Conservation (phyloP, 2,329 filamentous ascomycete genomes). For the Venturia pyrina region DNA sequence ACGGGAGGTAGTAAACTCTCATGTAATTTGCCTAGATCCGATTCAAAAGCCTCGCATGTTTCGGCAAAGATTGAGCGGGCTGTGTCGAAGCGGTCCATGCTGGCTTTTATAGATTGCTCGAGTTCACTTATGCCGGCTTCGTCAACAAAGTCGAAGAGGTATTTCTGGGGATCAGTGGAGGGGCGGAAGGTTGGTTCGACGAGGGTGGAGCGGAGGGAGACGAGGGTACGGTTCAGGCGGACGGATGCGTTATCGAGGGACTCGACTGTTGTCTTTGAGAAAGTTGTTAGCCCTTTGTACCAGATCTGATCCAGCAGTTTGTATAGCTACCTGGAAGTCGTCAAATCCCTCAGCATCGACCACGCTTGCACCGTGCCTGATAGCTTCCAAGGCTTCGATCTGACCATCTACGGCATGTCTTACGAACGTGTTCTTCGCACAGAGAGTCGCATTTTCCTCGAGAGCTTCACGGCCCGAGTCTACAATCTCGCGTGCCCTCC, state of each 20-base stretch:
- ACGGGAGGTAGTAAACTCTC: conserved; percentile 17
- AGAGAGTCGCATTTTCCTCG: conserved; percentile 67
- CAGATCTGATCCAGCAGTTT: not conserved
- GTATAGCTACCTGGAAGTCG: conserved; percentile 32
- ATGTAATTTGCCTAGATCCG: conserved; percentile 45
- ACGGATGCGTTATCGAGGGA: conserved; percentile 57
- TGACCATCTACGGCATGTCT: conserved; percentile 34
- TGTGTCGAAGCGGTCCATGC: conserved; percentile 62
- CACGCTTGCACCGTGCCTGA: conserved; percentile 32
- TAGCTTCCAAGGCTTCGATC: conserved; percentile 31
- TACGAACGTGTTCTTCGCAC: conserved; percentile 37
- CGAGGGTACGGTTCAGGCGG: conserved; percentile 56
- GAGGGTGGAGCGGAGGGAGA: conserved; percentile 50
- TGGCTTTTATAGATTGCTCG: conserved; percentile 55
- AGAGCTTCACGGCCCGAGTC: conserved; percentile 63
- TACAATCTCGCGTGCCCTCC: conserved; percentile 79
- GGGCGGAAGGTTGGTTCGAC: conserved; percentile 58
- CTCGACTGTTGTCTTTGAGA: conserved; percentile 42
- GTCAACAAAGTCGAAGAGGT: conserved; percentile 66
- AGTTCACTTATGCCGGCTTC: conserved; percentile 58
- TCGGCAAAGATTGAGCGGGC: conserved; percentile 48
- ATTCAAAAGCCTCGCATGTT: conserved; percentile 58
- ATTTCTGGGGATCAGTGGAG: conserved; percentile 39
- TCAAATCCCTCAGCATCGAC: conserved; percentile 31
- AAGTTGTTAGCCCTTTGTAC: not conserved